These are phyloP conservation scores for Lachancea waltii DNA, from an alignment of 805 yeast genomes.

Conservation along the genomic window DNA sequence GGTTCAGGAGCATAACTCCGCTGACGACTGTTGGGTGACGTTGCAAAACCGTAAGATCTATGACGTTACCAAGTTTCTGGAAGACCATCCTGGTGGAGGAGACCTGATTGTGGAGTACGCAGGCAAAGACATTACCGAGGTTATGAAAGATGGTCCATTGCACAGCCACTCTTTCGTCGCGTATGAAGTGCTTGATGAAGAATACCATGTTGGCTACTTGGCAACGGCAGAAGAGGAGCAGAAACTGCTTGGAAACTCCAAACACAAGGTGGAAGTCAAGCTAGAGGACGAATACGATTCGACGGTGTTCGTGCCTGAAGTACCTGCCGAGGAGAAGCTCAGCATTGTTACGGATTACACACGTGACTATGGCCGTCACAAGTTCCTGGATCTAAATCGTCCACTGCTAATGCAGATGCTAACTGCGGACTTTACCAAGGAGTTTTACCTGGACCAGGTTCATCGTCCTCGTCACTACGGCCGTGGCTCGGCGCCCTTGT, in stretches of 20 bases:
- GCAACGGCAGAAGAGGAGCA: slow-evolving; percentile 76
- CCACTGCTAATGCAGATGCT: slow-evolving; percentile 81
- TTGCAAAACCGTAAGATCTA: slow-evolving; percentile 74
- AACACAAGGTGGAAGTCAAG: slow-evolving; percentile 49
- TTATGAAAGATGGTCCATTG: slow-evolving; percentile 38
- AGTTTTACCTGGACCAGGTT: slow-evolving; percentile 89
- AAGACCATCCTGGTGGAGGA: slow-evolving; percentile 62
- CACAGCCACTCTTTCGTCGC: slow-evolving; percentile 85
- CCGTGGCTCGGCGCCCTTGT: slow-evolving; percentile 90
- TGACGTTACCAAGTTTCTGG: slow-evolving; percentile 55
- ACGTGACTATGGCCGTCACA: slow-evolving; percentile 66
- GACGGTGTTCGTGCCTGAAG: slow-evolving; percentile 47
- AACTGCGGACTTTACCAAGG: slow-evolving; percentile 68
- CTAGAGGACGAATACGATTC: slow-evolving; percentile 42
- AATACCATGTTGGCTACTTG: slow-evolving; percentile 69
- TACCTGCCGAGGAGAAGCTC: slow-evolving; percentile 69
- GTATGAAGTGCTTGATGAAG: slow-evolving; percentile 78
- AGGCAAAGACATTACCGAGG: slow-evolving; percentile 74
- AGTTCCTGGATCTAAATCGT: slow-evolving; percentile 76
- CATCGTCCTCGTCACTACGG: slow-evolving; percentile 98
- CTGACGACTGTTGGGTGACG: slow-evolving; percentile 71
- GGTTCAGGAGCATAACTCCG: slow-evolving; percentile 46
- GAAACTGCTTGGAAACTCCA: slow-evolving; percentile 55
- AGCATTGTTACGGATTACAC: slow-evolving; percentile 72
- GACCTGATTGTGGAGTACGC: slow-evolving; percentile 68